A percentile compares a stretch with the other conserved stretches of the same genome.
Evolutionary conservation across 441 rosid genomes (phyloP).

Genomic region (Sinapis alba): DNA sequence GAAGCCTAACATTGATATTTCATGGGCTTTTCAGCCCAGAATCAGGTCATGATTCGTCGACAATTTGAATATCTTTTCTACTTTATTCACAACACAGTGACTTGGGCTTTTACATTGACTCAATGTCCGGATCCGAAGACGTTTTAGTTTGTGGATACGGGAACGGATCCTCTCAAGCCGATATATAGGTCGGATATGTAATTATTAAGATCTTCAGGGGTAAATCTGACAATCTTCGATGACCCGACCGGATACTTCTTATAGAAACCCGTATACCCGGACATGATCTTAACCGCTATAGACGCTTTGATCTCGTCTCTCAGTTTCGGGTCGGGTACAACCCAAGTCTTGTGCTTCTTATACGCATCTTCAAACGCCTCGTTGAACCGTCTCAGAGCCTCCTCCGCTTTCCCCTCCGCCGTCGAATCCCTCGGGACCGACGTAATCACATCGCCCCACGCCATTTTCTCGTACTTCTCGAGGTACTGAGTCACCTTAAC

Average conservation of each 20-base stretch:
- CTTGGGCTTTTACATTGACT: background rate
- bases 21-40: constrained; percentile 14
- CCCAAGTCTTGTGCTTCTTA: constrained; percentile 62
- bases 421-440: constrained; percentile 47
- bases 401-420: constrained; percentile 41
- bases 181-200: constrained; percentile 60
- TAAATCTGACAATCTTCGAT: constrained; percentile 28
- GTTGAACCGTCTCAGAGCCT: constrained; percentile 53
- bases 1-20: background rate
- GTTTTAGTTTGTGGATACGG: background rate
- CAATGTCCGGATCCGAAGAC: constrained; percentile 4
- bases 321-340: constrained; percentile 58
- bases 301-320: constrained; percentile 64
- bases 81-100: background rate
- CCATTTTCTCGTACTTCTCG: constrained; percentile 64
- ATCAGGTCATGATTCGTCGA: background rate
- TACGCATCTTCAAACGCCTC: constrained; percentile 60
- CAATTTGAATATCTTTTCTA: background rate
- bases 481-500: constrained; percentile 62
- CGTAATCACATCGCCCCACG: constrained; percentile 61
- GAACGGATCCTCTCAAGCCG: constrained; percentile 38
- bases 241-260: constrained; percentile 23
- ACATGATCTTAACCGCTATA: constrained; percentile 45
- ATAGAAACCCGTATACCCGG: constrained; percentile 52
- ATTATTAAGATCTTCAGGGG: constrained; percentile 74